Base-by-base conservation (phyloP, 176 grass and related monocot genomes). In the Bromus sterilis region DNA sequence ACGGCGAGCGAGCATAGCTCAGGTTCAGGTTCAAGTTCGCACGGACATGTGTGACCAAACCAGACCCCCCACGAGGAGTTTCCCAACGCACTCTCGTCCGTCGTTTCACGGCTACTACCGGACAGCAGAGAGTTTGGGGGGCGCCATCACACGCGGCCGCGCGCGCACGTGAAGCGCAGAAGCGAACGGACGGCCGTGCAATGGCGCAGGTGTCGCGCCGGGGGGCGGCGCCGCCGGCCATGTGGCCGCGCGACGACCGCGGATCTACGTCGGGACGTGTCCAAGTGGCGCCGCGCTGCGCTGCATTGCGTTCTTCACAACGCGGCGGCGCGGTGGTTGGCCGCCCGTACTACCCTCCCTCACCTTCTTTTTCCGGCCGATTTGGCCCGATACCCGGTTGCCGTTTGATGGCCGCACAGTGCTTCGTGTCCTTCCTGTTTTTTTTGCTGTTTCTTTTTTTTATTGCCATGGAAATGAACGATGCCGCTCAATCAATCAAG, bases 191-290 rank as follows among this genome's bases (percentile, higher is more conserved):
- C 86, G 86, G 80, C 61, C 6, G 74, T 7, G 56, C 11, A 2
- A 53, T 63, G 25, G 51, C 56, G 23, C 48, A 87, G 79, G 72
- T 87, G 85, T 40, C 78, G 15, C 0, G 30, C 78, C 9, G 48
- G 37, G 31, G 21, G 85, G 78, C 78, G 78, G 78, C 69, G 23
- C 55, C 3, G 35, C 5, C 3, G 34, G 26, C 44, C 84, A 67
- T 63, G 85, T 69, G 78, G 49, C 71, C n/a, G 24, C 61, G 46
- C 3, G 69, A 42, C 58, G 59, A 1, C 23, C 9, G 65, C 49
- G 36, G 28, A 51, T 25, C 31, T 2, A 20, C 41, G 39, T 49
- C 49, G 3, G 11, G n/a, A 6, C 59, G 46, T 60, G 30, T 12
- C 35, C 71, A 37, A 53, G 64, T 55, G 79, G 64, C 42, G 79